Base-by-base conservation (phyloP, 192 early-diverging fungal species). In the Backusella psychrophila region DNA sequence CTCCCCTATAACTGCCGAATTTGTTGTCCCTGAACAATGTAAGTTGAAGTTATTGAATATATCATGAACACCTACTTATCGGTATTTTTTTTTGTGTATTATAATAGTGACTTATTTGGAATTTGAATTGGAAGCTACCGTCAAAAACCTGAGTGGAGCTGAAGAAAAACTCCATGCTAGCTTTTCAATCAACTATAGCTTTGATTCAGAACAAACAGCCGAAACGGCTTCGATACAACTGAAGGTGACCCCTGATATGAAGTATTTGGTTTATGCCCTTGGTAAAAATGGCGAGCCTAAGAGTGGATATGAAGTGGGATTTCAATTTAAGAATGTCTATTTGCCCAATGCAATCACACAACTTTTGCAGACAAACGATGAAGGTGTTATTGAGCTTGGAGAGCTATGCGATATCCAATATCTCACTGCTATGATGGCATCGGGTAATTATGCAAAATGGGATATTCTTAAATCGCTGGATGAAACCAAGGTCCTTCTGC, bases 211-310 rank as follows among this genome's bases (percentile, higher is more conserved):
- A 23, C 66, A 19, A 66, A 69, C 29, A 69, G 75, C 35, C 12
- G 46, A 15, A 49, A 67, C 44, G 35, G 67, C 49, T 36, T 53
- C 44, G 42, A 21, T 56, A 7, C 31, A 72, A 11, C 39, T 77
- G 6, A 70, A 52, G 33, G 31, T 23, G 1, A 36, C 68, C 4
- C 17, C n/a, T 31, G 38, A 71, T 11, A 69, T 75, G 1, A 80
- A 72, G 2, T 85, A 85, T 19, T 66, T 78, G 23, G 66, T 83
- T 44, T 73, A 74, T 38, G 82, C 83, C 12, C 29, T 81, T 14
- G 84, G 84, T 33, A 83, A 81, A 35, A 85, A 85, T 74, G 86
- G 86, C 17, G 86, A 87, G 44, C 70, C 52, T 4, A 41, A 78
- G 59, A 41, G 70, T 35, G 65, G 76, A 36, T 69, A 76, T 9